Conservation (phyloP, 345 rosid genomes). For the Tarenaya hassleriana region DNA sequence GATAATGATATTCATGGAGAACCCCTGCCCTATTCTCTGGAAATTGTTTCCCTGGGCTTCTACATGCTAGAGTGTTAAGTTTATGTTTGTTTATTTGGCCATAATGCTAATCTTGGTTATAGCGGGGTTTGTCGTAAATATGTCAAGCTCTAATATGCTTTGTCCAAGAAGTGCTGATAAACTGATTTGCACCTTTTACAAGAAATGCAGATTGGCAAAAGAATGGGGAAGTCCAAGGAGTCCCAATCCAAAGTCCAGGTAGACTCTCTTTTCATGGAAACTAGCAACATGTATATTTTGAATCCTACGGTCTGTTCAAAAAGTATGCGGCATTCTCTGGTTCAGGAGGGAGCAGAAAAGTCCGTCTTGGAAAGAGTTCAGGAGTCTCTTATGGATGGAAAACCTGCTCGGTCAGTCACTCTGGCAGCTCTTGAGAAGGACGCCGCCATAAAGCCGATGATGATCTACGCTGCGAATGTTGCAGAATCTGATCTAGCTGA, state of each 20-base stretch:
- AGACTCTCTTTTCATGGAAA: not conserved
- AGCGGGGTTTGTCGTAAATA: too few relatives aligned
- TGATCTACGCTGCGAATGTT: slow-evolving; percentile 88
- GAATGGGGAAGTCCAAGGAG: slow-evolving; percentile 71
- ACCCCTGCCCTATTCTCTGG: not conserved
- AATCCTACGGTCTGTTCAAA: not conserved
- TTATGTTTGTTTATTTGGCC: not conserved
- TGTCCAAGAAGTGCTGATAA: too few relatives aligned
- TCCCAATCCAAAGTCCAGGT: slow-evolving; percentile 78
- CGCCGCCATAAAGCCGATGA: slow-evolving; percentile 76
- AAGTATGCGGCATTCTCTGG: slow-evolving; percentile 16
- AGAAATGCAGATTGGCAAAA: slow-evolving; percentile 82
- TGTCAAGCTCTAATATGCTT: slow-evolving; percentile 10
- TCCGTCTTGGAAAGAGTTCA: slow-evolving; percentile 69
- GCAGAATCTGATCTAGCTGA: slow-evolving; percentile 79
- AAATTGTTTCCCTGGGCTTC: not conserved
- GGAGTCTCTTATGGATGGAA: slow-evolving; percentile 78
- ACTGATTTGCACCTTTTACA: too few relatives aligned
- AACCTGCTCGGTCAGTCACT: slow-evolving; percentile 76
- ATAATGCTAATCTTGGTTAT: too few relatives aligned
- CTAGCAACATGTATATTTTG: not conserved
- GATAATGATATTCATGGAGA: slow-evolving; percentile 2
- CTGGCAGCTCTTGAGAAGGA: slow-evolving; percentile 73
- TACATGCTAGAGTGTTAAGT: not conserved
- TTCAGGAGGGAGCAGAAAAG: slow-evolving; percentile 83